Evolutionary conservation across 2,329 filamentous ascomycete species (phyloP), one percentile per base, ranked within the genome.

Genomic region (Rachicladosporium sp.): DNA sequence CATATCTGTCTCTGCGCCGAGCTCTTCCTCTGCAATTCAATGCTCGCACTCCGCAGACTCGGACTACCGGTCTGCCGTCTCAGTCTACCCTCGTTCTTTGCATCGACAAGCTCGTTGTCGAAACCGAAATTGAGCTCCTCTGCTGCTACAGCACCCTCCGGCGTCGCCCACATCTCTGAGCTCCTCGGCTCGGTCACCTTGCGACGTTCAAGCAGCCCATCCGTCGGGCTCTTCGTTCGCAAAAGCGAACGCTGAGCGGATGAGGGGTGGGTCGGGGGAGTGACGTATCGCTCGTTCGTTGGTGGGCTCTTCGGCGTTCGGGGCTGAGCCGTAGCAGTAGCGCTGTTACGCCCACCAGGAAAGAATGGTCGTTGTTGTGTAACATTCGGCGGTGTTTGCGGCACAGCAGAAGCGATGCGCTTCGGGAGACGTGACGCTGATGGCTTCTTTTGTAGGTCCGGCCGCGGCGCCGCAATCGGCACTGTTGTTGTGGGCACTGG

Each of bases 361-460:
- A 41, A 50, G 27, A 44, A 43, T 31, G 45, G 46, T 37, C 51
- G 41, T 15, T 38, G 29, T 19, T 27, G 19, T 15, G 52, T 49
- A 12, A 51, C 47, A 2, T 51, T 54, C 2, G 43, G 45, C 9
- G 49, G 48, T 3, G 48, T 53, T 4, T 46, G 45, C 8, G 53
- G 51, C 27, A 43, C 12, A 43, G 36, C 23, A 33, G 38, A 33
- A 33, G 38, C 19, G 21, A 37, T 36, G 10, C 34, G 31, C 31
- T 42, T 33, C 34, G 15, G 23, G 33, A 39, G 10, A 31, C 37
- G 29, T 31, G 41, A 36, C 34, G 42, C 10, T 31, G 32, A 10
- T 45, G 29, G 10, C 33, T 12, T 27, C 34, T 43, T 12, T 31
- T 35, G 10, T 45, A 23, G 10, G 29, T 41, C 33, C 12, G 10